Percentiles rank a stretch among this genome's conserved stretches.
Evolutionary conservation across 768 basidiomycete genomes (phyloP).

Genomic region (Stropharia rugosoannulata): DNA sequence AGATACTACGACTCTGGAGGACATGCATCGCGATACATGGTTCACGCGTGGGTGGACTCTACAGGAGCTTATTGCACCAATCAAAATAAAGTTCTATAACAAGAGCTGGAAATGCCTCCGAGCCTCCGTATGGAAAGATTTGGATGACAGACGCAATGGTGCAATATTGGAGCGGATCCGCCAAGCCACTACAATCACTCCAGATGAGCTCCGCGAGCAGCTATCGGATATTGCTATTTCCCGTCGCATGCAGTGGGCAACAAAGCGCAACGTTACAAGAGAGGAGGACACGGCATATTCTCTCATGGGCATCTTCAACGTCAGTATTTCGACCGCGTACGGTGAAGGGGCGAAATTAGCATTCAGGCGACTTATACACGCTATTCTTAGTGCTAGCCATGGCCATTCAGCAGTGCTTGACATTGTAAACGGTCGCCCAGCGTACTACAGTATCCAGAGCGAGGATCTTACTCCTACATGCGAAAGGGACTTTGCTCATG

Average conservation of each 20-base stretch:
- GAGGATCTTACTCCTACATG: too few species aligned
- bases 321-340: not conserved
- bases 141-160: too few species aligned
- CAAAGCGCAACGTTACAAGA: not conserved
- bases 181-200: not conserved
- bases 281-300: conserved; percentile 1
- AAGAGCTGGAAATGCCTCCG: not conserved
- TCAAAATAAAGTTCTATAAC: not conserved
- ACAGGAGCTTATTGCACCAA: not conserved
- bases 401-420: too few species aligned
- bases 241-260: conserved; percentile 1
- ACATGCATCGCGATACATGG: not conserved
- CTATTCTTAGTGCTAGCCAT: not conserved
- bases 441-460: too few species aligned
- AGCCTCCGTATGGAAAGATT: too few species aligned
- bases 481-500: too few species aligned
- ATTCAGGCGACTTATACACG: not conserved
- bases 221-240: not conserved
- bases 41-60: conserved; percentile 2
- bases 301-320: conserved; percentile 1
- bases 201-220: not conserved
- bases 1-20: not conserved
- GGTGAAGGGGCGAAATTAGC: not conserved
- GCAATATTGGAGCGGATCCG: not conserved
- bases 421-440: too few species aligned